Evolutionary conservation across 106 monocot genomes (phyloP).

Genomic region (Apostasia ramifera): DNA sequence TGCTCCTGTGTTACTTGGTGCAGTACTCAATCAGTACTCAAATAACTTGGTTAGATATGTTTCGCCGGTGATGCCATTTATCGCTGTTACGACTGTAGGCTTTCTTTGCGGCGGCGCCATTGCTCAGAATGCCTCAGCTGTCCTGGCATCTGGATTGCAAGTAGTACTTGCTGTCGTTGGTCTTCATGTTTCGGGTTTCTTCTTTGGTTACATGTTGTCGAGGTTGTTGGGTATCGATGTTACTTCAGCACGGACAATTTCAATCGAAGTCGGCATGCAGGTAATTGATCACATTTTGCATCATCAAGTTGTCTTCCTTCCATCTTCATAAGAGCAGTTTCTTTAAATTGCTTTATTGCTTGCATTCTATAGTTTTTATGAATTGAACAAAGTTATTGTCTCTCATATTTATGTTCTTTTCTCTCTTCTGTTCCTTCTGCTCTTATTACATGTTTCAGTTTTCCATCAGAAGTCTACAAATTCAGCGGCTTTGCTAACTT

Average conservation of each 20-base stretch:
- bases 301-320: too few relatives aligned
- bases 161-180: conserved; percentile 47
- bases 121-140: conserved; percentile 75
- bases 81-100: conserved; percentile 78
- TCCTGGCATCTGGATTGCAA: conserved; percentile 68
- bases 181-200: conserved; percentile 72
- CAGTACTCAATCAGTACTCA: conserved; percentile 79
- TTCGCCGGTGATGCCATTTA: conserved; percentile 84
- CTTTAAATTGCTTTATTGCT: too few relatives aligned
- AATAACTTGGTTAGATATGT: conserved; percentile 44
- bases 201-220: conserved; percentile 61
- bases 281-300: conserved; percentile 12
- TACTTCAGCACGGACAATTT: conserved; percentile 70
- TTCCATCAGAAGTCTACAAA: too few relatives aligned
- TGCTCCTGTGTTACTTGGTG: conserved; percentile 71
- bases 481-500: too few relatives aligned
- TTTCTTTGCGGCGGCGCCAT: conserved; percentile 80
- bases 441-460: too few relatives aligned
- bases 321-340: too few relatives aligned
- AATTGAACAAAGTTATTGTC: too few relatives aligned
- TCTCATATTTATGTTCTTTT: too few relatives aligned
- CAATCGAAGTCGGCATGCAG: conserved; percentile 98
- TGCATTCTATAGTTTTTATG: too few relatives aligned
- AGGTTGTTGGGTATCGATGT: conserved; percentile 56
- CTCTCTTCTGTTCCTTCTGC: too few relatives aligned